Evolutionary conservation across 2,329 filamentous ascomycete species (phyloP), one percentile per base, ranked within the genome.

Genomic region (Aspergillus sojae): DNA sequence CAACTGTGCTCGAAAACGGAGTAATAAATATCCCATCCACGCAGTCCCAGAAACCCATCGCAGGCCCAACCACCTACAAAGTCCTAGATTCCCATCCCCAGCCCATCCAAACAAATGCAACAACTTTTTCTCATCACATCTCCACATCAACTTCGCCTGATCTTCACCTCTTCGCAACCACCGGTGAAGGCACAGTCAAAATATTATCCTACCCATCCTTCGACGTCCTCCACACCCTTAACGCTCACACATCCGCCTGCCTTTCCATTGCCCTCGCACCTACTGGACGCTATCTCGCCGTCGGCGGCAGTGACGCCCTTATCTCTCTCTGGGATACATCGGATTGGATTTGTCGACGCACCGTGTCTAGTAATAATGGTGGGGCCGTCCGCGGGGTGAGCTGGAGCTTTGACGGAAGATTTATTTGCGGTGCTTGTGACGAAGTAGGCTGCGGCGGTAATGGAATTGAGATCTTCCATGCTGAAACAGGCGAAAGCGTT

Each of bases 281-380:
- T 1, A 81, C 77, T 30, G 80, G 80, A 55, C 81, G 81, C 62
- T 83, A 84, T 67, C 75, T 84, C 28, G 82, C 82, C 23, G 72
- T 83, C 26, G 82, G 81, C 43, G 82, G 81, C 36, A 80, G 79
- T 58, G 82, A 84, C 69, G 80, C 82, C 12, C 74, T 84, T 36
- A 82, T 84, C 55, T 81, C 81, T 14, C 78, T 84, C 34, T 84
- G 81, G 81, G 82, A 84, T 70, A 84, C 82, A 5, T 81, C 77
- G 3, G 81, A 84, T 68, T 84, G 81, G 81, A 78, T 83, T 58
- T 83, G 82, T 65, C 78, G 77, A 30, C 79, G 81, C 45, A 83
- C 81, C 0, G 70, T 83, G 10, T 80, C 80, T 1, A 82, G 79
- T 52, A 71, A 74, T 45, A 79, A 78, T 46, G 79, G 78, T 30